Percentiles rank a stretch among this genome's conserved stretches.
Conservation (phyloP, 2,329 filamentous ascomycete species). For the Hortaea sp. region DNA sequence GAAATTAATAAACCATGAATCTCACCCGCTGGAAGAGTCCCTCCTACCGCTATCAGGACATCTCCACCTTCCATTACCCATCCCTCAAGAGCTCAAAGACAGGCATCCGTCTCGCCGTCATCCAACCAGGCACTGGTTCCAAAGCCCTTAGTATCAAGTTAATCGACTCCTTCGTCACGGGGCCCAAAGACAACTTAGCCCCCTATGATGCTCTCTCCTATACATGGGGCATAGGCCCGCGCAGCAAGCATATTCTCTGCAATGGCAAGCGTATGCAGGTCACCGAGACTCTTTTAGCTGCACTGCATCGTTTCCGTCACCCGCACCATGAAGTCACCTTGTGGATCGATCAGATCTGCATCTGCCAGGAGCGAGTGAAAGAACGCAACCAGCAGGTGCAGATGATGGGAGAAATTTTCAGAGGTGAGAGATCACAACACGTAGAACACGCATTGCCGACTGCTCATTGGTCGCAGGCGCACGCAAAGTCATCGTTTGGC, state of each 20-base stretch:
- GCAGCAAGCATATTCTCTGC: conserved; percentile 17
- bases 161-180: conserved; percentile 16
- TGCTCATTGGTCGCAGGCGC: conserved; percentile 4
- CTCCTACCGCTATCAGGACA: conserved; percentile 3
- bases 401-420: conserved; percentile 24
- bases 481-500: conserved; percentile 21
- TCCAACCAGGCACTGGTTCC: conserved; percentile 16
- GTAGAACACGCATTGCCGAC: too few species aligned
- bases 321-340: conserved; percentile 9
- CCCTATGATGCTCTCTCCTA: conserved; percentile 23
- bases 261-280: conserved; percentile 16
- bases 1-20: conserved; percentile 6
- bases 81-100: conserved; percentile 14
- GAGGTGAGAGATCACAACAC: not conserved
- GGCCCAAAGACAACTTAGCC: conserved; percentile 5
- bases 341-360: conserved; percentile 25
- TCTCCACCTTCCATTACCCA: conserved; percentile 16
- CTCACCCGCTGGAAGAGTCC: conserved; percentile 16
- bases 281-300: conserved; percentile 18
- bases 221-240: conserved; percentile 16
- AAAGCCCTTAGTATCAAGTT: conserved; percentile 17
- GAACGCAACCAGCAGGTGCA: conserved; percentile 23
- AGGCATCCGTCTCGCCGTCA: conserved; percentile 19
- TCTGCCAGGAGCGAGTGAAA: conserved; percentile 17
- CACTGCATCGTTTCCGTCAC: conserved; percentile 19